A percentile compares a stretch with the other conserved stretches of the same genome.
These are phyloP conservation scores for Aspergillus terreus DNA, from an alignment of 2,329 filamentous ascomycete genomes.

Conservation along the genomic window DNA sequence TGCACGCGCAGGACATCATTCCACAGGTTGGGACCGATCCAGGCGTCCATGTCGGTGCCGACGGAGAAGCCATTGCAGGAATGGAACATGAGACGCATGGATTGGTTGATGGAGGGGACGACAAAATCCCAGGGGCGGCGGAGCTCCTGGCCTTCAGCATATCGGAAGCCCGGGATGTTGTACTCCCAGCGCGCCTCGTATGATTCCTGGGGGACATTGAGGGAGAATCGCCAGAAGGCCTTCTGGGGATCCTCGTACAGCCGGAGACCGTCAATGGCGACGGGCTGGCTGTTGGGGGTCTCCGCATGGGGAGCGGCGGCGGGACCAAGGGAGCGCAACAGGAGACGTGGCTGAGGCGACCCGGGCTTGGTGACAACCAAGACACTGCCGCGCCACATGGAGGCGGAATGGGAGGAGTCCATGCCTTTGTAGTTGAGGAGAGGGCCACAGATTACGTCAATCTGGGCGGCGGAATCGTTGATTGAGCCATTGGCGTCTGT, in stretches of 20 bases:
- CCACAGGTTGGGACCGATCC: slow-evolving; percentile 61
- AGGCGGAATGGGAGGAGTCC: slow-evolving; percentile 29
- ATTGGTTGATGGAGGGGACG: slow-evolving; percentile 57
- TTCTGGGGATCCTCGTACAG: slow-evolving; percentile 58
- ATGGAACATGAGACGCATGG: slow-evolving; percentile 68
- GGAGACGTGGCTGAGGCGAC: slow-evolving; percentile 58
- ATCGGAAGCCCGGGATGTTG: slow-evolving; percentile 62
- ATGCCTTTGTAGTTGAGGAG: slow-evolving; percentile 48
- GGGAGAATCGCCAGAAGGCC: slow-evolving; percentile 58
- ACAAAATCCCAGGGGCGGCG: slow-evolving; percentile 52
- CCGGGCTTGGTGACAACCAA: slow-evolving; percentile 76
- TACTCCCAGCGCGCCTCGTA: slow-evolving; percentile 80
- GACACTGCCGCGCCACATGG: slow-evolving; percentile 76
- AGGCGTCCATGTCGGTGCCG: slow-evolving; percentile 60
- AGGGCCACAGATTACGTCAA: slow-evolving; percentile 47
- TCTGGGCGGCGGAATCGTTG: slow-evolving; percentile 17
- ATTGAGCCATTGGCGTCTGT: slow-evolving; percentile 19
- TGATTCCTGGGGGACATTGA: slow-evolving; percentile 62
- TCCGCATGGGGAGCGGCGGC: slow-evolving; percentile 18
- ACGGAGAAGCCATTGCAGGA: slow-evolving; percentile 67
- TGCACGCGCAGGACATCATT: slow-evolving; percentile 62
- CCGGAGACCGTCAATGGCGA: slow-evolving; percentile 48
- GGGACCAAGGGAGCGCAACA: slow-evolving; percentile 35
- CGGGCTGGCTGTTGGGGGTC: slow-evolving; percentile 14
- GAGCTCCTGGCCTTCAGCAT: slow-evolving; percentile 55